Conservation (phyloP, 139 green algal genomes). For the Picochlorum sp. region DNA sequence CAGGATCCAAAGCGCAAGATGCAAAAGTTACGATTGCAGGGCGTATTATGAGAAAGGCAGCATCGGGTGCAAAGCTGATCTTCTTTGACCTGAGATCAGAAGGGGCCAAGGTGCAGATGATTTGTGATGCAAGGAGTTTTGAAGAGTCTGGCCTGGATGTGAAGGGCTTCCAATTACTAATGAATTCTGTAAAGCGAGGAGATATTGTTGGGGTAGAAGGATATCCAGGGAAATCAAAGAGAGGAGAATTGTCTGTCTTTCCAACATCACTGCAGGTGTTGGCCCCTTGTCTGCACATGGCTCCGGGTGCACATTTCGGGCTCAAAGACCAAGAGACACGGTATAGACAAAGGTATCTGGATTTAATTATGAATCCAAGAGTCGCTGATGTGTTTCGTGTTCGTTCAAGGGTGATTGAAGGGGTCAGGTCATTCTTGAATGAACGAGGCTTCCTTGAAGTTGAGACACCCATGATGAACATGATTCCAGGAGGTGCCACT, state of each 20-base stretch:
- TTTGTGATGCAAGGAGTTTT: conserved; percentile 68
- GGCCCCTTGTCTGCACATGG: conserved; percentile 97
- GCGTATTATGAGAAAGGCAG: conserved; percentile 75
- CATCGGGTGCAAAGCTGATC: conserved; percentile 84
- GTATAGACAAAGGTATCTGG: conserved; percentile 95
- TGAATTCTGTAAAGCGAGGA: conserved; percentile 80
- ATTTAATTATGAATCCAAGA: conserved; percentile 85
- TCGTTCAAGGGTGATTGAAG: conserved; percentile 74
- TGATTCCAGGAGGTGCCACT: conserved; percentile 84
- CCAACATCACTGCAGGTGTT: conserved; percentile 64
- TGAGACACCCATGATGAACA: conserved; percentile 91
- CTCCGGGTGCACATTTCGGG: conserved; percentile 64
- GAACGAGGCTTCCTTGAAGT: conserved; percentile 89
- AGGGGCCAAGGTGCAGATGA: conserved; percentile 89
- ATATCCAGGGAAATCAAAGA: conserved; percentile 92
- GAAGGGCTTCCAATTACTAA: conserved; percentile 65
- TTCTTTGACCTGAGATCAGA: conserved; percentile 95
- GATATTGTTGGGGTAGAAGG: conserved; percentile 93
- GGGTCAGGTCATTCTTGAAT: conserved; percentile 87
- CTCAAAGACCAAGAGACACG: conserved; percentile 91
- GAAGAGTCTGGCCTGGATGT: conserved; percentile 39
- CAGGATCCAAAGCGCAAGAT: conserved; percentile 46
- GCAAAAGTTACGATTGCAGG: conserved; percentile 53
- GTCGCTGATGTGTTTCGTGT: conserved; percentile 72
- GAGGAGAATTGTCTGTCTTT: conserved; percentile 94